These are phyloP conservation scores for Aquilaria agallochum DNA, from an alignment of 441 rosid species.

Conservation along the genomic window DNA sequence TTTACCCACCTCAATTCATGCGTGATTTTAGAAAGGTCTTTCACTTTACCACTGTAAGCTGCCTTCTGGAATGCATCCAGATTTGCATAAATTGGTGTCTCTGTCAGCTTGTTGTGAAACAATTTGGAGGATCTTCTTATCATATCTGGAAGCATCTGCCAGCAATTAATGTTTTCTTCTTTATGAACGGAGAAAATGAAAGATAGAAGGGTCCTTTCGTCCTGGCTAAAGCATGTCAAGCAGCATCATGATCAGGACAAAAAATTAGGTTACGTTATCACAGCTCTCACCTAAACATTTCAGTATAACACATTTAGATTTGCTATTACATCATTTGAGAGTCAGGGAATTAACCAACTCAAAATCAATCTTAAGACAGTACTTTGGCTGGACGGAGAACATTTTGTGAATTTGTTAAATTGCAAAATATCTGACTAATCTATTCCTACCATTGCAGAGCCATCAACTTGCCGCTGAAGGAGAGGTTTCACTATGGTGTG, in stretches of 20 bases:
- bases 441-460: too few relatives aligned
- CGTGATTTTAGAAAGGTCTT: constrained; percentile 52
- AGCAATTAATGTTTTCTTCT: constrained; percentile 16
- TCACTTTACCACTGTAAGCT: constrained; percentile 50
- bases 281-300: background rate
- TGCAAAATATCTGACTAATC: too few relatives aligned
- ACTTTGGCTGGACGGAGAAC: too few relatives aligned
- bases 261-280: background rate
- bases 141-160: constrained; percentile 86
- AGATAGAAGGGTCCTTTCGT: background rate
- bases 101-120: constrained; percentile 77
- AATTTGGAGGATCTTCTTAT: constrained; percentile 60
- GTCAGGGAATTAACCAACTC: too few relatives aligned
- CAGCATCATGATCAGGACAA: background rate
- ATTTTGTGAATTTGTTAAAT: too few relatives aligned
- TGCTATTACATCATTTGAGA: too few relatives aligned
- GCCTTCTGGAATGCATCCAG: constrained; percentile 65
- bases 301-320: too few relatives aligned
- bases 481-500: too few relatives aligned
- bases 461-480: too few relatives aligned
- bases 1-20: constrained; percentile 80
- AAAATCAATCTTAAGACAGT: too few relatives aligned
- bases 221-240: too few relatives aligned
- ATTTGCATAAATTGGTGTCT: constrained; percentile 48
- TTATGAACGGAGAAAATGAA: constrained; percentile 2